phyloP scores from a whole-genome alignment of 495 filamentous ascomycete species.

The Penicillium soppii region DNA sequence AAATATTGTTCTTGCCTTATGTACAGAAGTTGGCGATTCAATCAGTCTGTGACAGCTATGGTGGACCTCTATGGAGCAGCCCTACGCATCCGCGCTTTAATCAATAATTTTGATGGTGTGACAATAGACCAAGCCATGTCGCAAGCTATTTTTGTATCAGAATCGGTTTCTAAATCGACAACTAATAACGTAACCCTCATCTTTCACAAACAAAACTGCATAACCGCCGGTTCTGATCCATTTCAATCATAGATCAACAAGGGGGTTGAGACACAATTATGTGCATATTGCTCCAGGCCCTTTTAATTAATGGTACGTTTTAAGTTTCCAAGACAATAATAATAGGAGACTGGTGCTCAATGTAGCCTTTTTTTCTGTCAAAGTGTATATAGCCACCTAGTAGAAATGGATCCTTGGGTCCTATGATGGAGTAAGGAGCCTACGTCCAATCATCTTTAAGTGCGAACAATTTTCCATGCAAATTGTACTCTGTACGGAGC shows the following conservation, averaged over 20 bases:
- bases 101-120: conserved; percentile 14
- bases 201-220: too few relatives aligned
- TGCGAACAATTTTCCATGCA: too few relatives aligned
- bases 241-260: not conserved
- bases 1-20: too few relatives aligned
- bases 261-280: not conserved
- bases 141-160: not conserved
- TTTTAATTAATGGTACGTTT: not conserved
- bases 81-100: conserved; percentile 6
- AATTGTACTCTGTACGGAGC: too few relatives aligned
- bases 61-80: conserved; percentile 16
- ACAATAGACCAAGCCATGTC: conserved; percentile 19
- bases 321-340: not conserved
- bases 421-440: not conserved
- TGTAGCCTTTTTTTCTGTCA: too few relatives aligned
- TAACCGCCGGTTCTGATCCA: too few relatives aligned
- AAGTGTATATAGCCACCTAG: too few relatives aligned
- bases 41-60: not conserved
- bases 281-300: not conserved
- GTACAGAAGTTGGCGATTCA: not conserved
- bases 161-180: too few relatives aligned
- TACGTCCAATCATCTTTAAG: not conserved
- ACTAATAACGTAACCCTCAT: too few relatives aligned
- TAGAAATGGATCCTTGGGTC: not conserved
- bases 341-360: not conserved